A percentile compares a stretch with the other conserved stretches of the same genome.
These are phyloP conservation scores for Suillus placidus DNA, from an alignment of 768 basidiomycete genomes.

Conservation along the genomic window DNA sequence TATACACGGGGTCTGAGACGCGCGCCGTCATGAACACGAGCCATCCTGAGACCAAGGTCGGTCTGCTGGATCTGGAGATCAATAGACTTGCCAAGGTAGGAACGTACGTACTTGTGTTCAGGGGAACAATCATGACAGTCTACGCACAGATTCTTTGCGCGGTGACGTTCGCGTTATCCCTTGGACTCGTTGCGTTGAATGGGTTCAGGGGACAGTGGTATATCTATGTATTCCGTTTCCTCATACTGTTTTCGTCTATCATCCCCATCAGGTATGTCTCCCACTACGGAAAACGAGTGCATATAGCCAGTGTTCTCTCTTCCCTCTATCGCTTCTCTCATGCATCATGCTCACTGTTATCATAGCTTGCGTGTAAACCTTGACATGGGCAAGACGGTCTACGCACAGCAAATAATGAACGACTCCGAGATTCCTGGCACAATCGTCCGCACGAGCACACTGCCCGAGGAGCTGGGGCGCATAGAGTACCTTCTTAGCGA, in stretches of 20 bases:
- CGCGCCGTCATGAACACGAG: constrained; percentile 99
- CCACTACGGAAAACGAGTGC: background rate
- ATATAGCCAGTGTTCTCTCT: background rate
- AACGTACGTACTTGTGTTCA: background rate
- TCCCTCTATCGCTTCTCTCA: constrained; percentile 5
- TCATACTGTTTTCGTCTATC: constrained; percentile 98
- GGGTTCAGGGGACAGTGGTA: constrained; percentile 97
- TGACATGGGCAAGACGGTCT: constrained; percentile 99
- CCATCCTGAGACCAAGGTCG: constrained; percentile 93
- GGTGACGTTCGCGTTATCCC: constrained; percentile 89
- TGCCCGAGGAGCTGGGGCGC: constrained; percentile 94
- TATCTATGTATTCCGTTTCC: constrained; percentile 93
- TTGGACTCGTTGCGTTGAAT: constrained; percentile 92
- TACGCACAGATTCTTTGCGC: constrained; percentile 80
- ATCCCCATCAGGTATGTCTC: constrained; percentile 93
- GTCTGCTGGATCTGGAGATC: constrained; percentile 90
- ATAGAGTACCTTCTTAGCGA: constrained; percentile 96
- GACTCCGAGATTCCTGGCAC: constrained; percentile 93
- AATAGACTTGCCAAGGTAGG: constrained; percentile 91
- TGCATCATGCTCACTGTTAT: background rate
- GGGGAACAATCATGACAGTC: background rate
- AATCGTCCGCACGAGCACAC: constrained; percentile 95
- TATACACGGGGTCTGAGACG: constrained; percentile 95
- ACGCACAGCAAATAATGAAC: constrained; percentile 93
- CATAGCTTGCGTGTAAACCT: constrained; percentile 98